Conservation (phyloP, 176 grass and related monocot species). For the Ananas comosus region DNA sequence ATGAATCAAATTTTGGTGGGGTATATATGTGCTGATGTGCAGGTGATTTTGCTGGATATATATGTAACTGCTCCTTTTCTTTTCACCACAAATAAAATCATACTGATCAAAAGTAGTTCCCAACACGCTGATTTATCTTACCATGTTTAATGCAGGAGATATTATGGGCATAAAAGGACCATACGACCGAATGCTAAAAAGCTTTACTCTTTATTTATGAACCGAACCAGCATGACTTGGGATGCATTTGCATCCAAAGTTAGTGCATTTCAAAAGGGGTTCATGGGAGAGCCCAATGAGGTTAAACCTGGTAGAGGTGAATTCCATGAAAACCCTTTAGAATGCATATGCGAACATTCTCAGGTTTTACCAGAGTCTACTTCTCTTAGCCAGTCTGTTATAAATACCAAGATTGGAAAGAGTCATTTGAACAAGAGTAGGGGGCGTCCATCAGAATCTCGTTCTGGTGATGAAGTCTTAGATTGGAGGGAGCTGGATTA, state of each 20-base stretch:
- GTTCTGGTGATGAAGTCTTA: constrained; percentile 29
- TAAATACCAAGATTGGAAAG: constrained; percentile 19
- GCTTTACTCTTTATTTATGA: constrained; percentile 67
- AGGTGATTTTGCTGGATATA: too few relatives aligned
- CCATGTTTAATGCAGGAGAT: constrained; percentile 59
- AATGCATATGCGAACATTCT: constrained; percentile 63
- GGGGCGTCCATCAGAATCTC: constrained; percentile 25
- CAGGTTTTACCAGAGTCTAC: not conserved
- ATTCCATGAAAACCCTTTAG: constrained; percentile 84
- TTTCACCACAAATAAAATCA: not conserved
- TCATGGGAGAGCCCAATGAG: constrained; percentile 92
- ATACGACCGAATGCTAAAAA: constrained; percentile 94
- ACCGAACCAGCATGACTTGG: constrained; percentile 72
- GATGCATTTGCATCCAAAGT: constrained; percentile 77
- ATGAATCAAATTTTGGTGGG: too few relatives aligned
- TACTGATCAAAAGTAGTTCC: not conserved
- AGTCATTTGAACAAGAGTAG: constrained; percentile 12
- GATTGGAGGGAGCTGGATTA: constrained; percentile 79
- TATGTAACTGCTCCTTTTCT: not conserved
- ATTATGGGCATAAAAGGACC: constrained; percentile 94
- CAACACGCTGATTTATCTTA: not conserved
- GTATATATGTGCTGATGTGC: too few relatives aligned
- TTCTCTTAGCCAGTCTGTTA: constrained; percentile 1
- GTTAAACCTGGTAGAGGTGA: constrained; percentile 73
- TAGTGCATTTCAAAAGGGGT: constrained; percentile 55